Evolutionary conservation across 345 rosid species (phyloP).

Genomic region (Turnera subulata): DNA sequence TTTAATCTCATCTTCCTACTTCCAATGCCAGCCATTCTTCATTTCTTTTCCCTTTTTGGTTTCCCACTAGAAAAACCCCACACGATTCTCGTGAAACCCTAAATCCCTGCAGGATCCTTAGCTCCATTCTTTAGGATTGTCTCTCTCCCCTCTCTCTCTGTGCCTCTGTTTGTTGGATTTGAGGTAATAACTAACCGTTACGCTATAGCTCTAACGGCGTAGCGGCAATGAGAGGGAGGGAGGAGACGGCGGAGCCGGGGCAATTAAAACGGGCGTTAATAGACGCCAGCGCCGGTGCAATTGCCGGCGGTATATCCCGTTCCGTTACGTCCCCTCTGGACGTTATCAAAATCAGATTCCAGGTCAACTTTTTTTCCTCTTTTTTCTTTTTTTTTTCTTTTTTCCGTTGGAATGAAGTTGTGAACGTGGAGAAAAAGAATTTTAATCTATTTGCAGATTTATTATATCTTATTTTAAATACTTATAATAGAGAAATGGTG

Average conservation of each 20-base stretch:
- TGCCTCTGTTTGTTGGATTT: neutral
- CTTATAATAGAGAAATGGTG: neutral
- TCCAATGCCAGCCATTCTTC: too few species aligned
- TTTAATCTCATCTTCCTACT: neutral
- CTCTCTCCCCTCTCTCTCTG: too few species aligned
- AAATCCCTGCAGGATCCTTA: neutral
- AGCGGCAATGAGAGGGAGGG: slow-evolving; percentile 6
- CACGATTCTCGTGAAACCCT: neutral
- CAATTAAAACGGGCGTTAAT: slow-evolving; percentile 66
- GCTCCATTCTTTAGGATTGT: too few species aligned
- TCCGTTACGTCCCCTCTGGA: slow-evolving; percentile 95
- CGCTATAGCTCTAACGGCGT: too few species aligned
- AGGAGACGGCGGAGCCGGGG: slow-evolving; percentile 58
- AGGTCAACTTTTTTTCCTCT: slow-evolving; percentile 39
- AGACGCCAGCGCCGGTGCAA: slow-evolving; percentile 70
- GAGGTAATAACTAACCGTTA: too few species aligned
- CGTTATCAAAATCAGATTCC: slow-evolving; percentile 95
- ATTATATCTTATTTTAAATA: neutral
- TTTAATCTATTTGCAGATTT: too few species aligned
- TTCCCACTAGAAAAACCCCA: too few species aligned
- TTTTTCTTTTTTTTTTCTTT: neutral
- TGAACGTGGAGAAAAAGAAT: neutral
- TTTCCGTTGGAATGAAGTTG: neutral
- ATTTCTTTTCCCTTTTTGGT: neutral
- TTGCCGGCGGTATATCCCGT: slow-evolving; percentile 78